Percentiles rank a stretch among this genome's conserved stretches.
phyloP scores from a whole-genome alignment of 2,329 filamentous ascomycete species.

The Pseudogymnoascus sp. region DNA sequence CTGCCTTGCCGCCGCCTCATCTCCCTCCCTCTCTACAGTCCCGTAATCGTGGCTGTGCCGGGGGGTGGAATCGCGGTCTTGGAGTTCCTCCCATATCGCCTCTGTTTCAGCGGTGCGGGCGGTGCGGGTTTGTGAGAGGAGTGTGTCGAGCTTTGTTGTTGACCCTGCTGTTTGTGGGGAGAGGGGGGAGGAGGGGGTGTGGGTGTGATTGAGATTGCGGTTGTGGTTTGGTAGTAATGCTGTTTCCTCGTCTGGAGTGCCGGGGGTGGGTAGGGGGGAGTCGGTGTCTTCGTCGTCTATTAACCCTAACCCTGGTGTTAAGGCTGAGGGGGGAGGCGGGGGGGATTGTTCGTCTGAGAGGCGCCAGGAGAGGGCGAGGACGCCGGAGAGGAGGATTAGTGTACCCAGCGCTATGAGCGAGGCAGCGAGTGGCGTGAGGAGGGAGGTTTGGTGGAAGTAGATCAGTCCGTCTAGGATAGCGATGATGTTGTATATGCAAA shows the following conservation, averaged over 20 bases:
- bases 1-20: too few relatives aligned
- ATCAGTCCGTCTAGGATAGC: conserved; percentile 95
- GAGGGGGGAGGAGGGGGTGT: conserved; percentile 23
- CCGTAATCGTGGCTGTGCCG: not conserved
- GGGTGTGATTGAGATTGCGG: conserved; percentile 23
- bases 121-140: conserved; percentile 22
- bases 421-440: conserved; percentile 67
- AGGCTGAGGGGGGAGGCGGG: conserved; percentile 50
- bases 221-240: conserved; percentile 22
- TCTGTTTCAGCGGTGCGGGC: conserved; percentile 8
- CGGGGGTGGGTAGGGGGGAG: conserved; percentile 13
- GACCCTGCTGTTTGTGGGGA: not conserved
- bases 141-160: conserved; percentile 24
- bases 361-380: conserved; percentile 88
- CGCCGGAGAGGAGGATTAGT: conserved; percentile 73
- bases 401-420: conserved; percentile 81
- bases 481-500: conserved; percentile 98
- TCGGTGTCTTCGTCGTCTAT: conserved; percentile 59
- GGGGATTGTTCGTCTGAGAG: conserved; percentile 67
- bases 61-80: not conserved
- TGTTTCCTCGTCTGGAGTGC: conserved; percentile 31
- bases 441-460: conserved; percentile 84
- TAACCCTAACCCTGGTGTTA: conserved; percentile 75
- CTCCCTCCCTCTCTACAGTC: not conserved
- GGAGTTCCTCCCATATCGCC: not conserved